Percentiles rank a stretch among this genome's conserved stretches.
These are phyloP conservation scores for Ceriops zippeliana DNA, from an alignment of 345 rosid genomes.

Conservation along the genomic window DNA sequence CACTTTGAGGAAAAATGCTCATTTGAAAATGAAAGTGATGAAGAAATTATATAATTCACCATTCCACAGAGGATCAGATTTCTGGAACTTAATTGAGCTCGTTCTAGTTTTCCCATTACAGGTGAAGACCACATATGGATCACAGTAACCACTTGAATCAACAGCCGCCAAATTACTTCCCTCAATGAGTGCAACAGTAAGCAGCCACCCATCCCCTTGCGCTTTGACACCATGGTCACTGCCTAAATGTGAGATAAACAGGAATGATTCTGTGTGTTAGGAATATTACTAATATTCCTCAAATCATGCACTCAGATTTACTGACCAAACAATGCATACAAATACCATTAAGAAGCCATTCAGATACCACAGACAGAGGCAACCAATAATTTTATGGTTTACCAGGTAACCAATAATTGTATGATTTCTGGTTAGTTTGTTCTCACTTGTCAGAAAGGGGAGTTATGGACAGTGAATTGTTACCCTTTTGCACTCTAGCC, in stretches of 20 bases:
- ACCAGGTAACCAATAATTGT: neutral
- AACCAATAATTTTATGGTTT: neutral
- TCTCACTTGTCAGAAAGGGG: slow-evolving; percentile 4
- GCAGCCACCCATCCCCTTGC: slow-evolving; percentile 95
- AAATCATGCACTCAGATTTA: neutral
- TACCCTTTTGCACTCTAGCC: slow-evolving; percentile 86
- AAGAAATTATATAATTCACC: slow-evolving; percentile 42
- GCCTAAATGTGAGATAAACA: slow-evolving; percentile 40
- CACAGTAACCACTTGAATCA: slow-evolving; percentile 84
- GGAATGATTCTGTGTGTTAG: neutral
- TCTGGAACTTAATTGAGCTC: slow-evolving; percentile 95
- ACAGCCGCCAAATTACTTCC: slow-evolving; percentile 85
- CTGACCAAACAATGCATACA: neutral
- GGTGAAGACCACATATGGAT: slow-evolving; percentile 88
- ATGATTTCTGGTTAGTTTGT: neutral
- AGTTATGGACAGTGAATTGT: slow-evolving; percentile 1
- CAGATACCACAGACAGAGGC: neutral
- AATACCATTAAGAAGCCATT: neutral
- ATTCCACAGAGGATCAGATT: slow-evolving; percentile 85
- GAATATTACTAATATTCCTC: neutral
- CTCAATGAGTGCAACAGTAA: slow-evolving; percentile 86
- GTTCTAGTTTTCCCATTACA: slow-evolving; percentile 87
- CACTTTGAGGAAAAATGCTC: neutral
- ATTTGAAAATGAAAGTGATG: slow-evolving; percentile 14
- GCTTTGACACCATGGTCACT: slow-evolving; percentile 96